These are phyloP conservation scores for Botryotinia narcissicola DNA, from an alignment of 2,329 filamentous ascomycete species.

Conservation along the genomic window DNA sequence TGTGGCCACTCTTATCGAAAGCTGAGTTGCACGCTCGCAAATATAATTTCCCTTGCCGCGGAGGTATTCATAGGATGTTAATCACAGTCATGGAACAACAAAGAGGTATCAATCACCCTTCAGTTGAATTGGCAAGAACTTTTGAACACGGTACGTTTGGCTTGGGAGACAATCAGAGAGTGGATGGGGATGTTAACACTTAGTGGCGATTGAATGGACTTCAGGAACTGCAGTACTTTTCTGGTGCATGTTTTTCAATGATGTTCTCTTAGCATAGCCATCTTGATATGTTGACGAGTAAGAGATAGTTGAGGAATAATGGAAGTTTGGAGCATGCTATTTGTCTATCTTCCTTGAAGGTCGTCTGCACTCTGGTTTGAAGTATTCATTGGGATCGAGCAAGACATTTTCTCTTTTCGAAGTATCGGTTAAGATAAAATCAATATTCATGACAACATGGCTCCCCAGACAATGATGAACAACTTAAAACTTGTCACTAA, in stretches of 20 bases:
- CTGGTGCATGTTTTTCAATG: not conserved
- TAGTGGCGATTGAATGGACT: not conserved
- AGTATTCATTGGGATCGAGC: not conserved
- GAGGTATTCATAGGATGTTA: not conserved
- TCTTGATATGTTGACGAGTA: not conserved
- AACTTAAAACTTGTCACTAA: not conserved
- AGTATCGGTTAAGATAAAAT: no score
- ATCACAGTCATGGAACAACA: not conserved
- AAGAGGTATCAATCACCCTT: not conserved
- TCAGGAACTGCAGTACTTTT: not conserved
- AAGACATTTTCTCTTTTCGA: not conserved
- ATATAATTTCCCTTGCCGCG: no score
- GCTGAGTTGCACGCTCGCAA: not conserved
- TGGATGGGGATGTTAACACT: not conserved
- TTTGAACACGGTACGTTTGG: accelerated
- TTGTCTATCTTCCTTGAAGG: not conserved
- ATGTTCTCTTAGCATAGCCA: not conserved
- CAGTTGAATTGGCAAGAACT: accelerated
- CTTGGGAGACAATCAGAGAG: not conserved
- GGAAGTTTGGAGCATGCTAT: not conserved
- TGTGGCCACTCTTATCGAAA: not conserved
- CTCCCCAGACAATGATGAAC: not conserved
- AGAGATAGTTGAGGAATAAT: not conserved
- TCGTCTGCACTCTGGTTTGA: not conserved
- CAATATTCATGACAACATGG: not conserved